Evolutionary conservation across 140 eudicot genomes (phyloP).

Genomic region (Oenanthe javanica): DNA sequence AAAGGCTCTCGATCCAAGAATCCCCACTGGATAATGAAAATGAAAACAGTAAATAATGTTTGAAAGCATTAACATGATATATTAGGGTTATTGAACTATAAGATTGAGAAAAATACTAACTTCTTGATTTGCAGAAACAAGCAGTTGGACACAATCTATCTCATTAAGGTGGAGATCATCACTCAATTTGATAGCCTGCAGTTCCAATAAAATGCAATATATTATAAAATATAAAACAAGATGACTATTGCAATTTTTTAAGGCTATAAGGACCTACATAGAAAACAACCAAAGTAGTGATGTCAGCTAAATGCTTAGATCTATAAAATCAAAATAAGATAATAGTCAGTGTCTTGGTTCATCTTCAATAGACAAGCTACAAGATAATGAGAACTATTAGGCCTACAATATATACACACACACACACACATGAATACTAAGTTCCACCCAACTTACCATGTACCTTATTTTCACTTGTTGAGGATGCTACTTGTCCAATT

Average conservation of each 20-base stretch:
- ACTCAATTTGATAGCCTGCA: conserved; percentile 77
- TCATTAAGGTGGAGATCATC: conserved; percentile 98
- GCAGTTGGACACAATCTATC: conserved; percentile 77
- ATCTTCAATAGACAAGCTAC: not conserved
- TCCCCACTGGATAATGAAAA: conserved; percentile 58
- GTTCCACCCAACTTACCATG: not conserved
- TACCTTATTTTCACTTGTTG: not conserved
- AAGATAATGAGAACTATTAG: not conserved
- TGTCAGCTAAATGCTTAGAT: not conserved
- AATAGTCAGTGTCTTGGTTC: not conserved
- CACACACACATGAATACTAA: not conserved
- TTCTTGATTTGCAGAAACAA: conserved; percentile 96
- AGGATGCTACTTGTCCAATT: not conserved
- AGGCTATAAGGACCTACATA: not conserved
- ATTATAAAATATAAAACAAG: not conserved
- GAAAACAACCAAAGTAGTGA: not conserved
- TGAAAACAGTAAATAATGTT: conserved; percentile 8
- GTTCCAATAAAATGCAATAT: not conserved
- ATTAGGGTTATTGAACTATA: not conserved
- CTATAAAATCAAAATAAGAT: not conserved
- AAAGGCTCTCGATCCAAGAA: conserved; percentile 69
- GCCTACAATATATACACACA: not conserved
- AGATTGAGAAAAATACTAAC: conserved; percentile 27
- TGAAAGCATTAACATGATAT: conserved; percentile 16
- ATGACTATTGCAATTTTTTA: not conserved